Conservation (phyloP, 441 rosid species). For the Metrosideros polymorpha region DNA sequence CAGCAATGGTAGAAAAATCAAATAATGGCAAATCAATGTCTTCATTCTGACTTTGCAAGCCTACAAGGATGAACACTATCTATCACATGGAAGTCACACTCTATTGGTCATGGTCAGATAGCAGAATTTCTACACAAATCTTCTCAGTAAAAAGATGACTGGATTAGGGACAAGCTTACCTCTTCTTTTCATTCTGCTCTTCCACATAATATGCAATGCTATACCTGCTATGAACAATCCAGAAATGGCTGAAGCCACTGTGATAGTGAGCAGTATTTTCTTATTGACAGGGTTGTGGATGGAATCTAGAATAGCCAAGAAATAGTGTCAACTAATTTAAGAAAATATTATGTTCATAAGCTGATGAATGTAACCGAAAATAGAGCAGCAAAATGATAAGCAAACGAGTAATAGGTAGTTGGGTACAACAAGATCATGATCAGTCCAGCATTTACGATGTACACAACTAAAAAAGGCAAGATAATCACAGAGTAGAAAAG, state of each 20-base stretch:
- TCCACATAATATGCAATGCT: neutral
- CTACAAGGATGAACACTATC: neutral
- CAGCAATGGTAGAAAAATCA: conserved; percentile 2
- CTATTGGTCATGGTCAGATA: neutral
- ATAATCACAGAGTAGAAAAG: too few species aligned
- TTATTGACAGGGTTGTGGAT: neutral
- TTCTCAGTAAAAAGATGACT: too few species aligned
- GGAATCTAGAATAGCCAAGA: neutral
- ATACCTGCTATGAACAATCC: neutral
- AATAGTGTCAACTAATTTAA: too few species aligned
- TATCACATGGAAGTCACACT: neutral
- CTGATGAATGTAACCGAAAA: too few species aligned
- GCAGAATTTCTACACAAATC: neutral
- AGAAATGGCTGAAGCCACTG: neutral
- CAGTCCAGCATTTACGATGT: neutral
- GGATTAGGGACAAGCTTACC: neutral
- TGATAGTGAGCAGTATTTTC: neutral
- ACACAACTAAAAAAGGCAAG: neutral
- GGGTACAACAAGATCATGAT: neutral
- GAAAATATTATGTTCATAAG: too few species aligned
- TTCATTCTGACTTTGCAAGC: neutral
- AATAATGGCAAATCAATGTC: conserved; percentile 17
- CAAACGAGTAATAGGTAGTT: too few species aligned
- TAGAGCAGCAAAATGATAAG: too few species aligned
- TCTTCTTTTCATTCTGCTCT: neutral